A percentile compares a stretch with the other conserved stretches of the same genome.
Evolutionary conservation across 352 stramenopile species (phyloP).

Genomic region (Thalassiosira allenii): DNA sequence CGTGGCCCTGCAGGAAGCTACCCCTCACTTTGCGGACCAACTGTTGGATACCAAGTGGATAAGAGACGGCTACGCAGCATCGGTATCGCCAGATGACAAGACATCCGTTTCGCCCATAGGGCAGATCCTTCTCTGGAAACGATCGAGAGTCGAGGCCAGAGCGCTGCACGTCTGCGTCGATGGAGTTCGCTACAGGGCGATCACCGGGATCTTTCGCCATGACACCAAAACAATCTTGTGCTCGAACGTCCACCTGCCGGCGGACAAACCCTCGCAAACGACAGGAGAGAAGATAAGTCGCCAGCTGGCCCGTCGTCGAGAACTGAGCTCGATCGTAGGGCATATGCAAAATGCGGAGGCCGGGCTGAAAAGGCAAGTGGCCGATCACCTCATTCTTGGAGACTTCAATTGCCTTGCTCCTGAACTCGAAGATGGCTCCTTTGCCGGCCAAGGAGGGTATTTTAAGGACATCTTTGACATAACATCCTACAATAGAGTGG

Average conservation of each 20-base stretch:
- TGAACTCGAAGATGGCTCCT: constrained; percentile 20
- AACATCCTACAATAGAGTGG: neutral
- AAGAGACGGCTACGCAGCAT: constrained; percentile 10
- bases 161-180: constrained; percentile 2
- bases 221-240: neutral
- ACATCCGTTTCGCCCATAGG: constrained; percentile 16
- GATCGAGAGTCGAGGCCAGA: constrained; percentile 10
- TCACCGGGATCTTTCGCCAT: neutral
- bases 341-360: constrained; percentile 27
- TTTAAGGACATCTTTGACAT: constrained; percentile 5
- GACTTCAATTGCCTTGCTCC: constrained; percentile 39
- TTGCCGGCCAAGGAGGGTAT: constrained; percentile 13
- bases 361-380: neutral
- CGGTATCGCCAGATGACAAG: constrained; percentile 2
- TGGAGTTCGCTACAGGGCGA: constrained; percentile 2
- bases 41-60: constrained; percentile 20
- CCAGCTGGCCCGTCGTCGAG: constrained; percentile 16
- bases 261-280: neutral
- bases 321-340: constrained; percentile 37
- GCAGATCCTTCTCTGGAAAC: constrained; percentile 41
- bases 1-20: constrained; percentile 48
- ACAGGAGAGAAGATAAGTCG: constrained; percentile 6
- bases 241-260: constrained; percentile 34
- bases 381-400: constrained; percentile 32
- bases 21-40: constrained; percentile 33